Evolutionary conservation across 805 yeast genomes (phyloP), one percentile per base, ranked within the genome.

Genomic region (Komagataella pseudopastoris): DNA sequence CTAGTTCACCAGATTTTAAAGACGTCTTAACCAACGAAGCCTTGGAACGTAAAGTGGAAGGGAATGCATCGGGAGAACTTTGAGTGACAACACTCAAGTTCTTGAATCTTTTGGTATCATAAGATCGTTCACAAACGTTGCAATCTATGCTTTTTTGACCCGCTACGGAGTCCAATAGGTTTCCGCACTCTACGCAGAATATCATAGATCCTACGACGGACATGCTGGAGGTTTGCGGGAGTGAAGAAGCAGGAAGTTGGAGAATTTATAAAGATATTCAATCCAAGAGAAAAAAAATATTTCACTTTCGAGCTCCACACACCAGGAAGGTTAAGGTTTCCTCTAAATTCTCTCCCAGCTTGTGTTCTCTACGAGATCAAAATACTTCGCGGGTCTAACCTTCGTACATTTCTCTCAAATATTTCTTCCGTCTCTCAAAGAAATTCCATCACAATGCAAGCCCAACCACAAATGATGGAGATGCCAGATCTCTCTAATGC

Each of bases 401-500:
- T 30, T 30, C 14, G 14, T 30, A 8, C 39, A 8, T 30, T 30
- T 12, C 39, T 14, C 6, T 30, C 39, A 30, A 30, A 30, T 30
- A 12, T 30, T 30, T 30, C 39, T 30, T 30, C 39, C 5, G 14
- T 30, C 39, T 10, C 14, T 10, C 12, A 48, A 24, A 17, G 18
- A 44, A 4, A 12, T 23, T 23, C 12, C 23, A 24, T 17, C 47
- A 47, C 12, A 16, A 48, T 45, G 50, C 46, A 47, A 10, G 46
- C 17, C 54, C 70, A 63, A 46, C 68, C 60, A 49, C 59, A 58
- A 55, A 55, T 55, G 49, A 65, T 70, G 67, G 71, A 68, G 48
- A 77, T 81, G 85, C 96, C 96, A 45, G 99, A 93, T 67, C 74
- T 93, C 77, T 90, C 98, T 59, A 93, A 95, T 63, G 99, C 99